Evolutionary conservation across 2,329 filamentous ascomycete species (phyloP), one percentile per base, ranked within the genome.

Genomic region (Orbilia blumenaviensis): DNA sequence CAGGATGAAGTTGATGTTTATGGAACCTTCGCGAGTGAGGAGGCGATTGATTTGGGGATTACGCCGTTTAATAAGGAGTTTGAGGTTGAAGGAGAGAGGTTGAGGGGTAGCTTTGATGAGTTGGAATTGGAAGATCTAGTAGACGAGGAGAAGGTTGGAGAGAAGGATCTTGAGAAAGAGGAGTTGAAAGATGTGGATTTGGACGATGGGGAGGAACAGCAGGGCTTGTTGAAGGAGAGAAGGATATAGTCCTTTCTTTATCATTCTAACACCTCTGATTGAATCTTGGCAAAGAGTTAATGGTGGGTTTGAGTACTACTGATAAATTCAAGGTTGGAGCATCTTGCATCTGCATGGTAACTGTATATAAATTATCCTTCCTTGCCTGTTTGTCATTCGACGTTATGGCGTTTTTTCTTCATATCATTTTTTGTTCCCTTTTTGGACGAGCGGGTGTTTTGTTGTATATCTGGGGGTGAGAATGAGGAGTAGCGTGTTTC

Each of bases 21-120:
- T 12, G 72, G 72, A 4, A 76, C 72, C 0, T 76, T 76, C 50
- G 72, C 46, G 27, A 76, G 72, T 23, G 72, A 76, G 25, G 58
- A 76, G 32, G 72, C 72, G 10, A 76, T 76, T 12, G 72, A 76
- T 66, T 41, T 76, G 23, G 72, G 72, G 5, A 76, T 76, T 32
- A 76, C 72, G 32, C 72, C 72, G 44, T 76, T 76, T 25, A 76
- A 76, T 36, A 76, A 76, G 41, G 72, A 76, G 50, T 76, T 76
- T 32, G 72, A 76, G 9, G 64, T 52, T 38, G 72, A 76, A 44
- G 72, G 72, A 4, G 56, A 69, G 50, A 41, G 72, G 50, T 48
- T 69, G 58, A 50, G 58, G 38, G 25, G 34, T 16, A 68, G 58
- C 16, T 36, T 68, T 23, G 71, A 68, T 6, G 72, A 76, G 7